Evolutionary conservation across 345 rosid genomes (phyloP).

Genomic region (Hibiscus syriacus): DNA sequence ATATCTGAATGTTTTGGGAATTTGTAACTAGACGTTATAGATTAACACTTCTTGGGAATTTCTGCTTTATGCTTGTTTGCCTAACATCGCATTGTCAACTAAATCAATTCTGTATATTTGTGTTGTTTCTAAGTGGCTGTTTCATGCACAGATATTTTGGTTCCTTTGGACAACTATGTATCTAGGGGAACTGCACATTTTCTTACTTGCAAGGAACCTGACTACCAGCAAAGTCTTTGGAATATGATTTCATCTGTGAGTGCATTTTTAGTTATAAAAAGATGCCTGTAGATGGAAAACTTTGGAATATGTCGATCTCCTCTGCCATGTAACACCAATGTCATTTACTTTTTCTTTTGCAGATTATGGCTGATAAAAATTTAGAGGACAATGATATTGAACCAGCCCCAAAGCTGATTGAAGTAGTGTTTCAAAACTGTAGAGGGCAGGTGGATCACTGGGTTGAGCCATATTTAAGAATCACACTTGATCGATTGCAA

Average conservation of each 20-base stretch:
- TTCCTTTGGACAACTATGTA: constrained; percentile 92
- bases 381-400: constrained; percentile 87
- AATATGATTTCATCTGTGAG: constrained; percentile 88
- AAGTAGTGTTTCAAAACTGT: constrained; percentile 95
- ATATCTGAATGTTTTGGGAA: neutral
- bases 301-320: neutral
- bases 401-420: constrained; percentile 97
- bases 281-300: neutral
- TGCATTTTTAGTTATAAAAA: constrained; percentile 11
- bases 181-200: constrained; percentile 91
- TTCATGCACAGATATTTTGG: constrained; percentile 77
- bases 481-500: constrained; percentile 70
- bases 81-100: neutral
- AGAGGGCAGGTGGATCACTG: constrained; percentile 97
- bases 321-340: neutral
- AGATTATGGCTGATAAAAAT: constrained; percentile 80
- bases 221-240: constrained; percentile 97
- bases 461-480: constrained; percentile 88
- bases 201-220: constrained; percentile 79
- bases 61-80: neutral
- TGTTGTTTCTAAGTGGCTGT: constrained; percentile 4
- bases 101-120: neutral
- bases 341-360: constrained; percentile 6
- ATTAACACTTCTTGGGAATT: too few relatives aligned
- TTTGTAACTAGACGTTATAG: too few relatives aligned